A percentile compares a stretch with the other conserved stretches of the same genome.
These are phyloP conservation scores for Penicillium expansum DNA, from an alignment of 2,329 filamentous ascomycete genomes.

Conservation along the genomic window DNA sequence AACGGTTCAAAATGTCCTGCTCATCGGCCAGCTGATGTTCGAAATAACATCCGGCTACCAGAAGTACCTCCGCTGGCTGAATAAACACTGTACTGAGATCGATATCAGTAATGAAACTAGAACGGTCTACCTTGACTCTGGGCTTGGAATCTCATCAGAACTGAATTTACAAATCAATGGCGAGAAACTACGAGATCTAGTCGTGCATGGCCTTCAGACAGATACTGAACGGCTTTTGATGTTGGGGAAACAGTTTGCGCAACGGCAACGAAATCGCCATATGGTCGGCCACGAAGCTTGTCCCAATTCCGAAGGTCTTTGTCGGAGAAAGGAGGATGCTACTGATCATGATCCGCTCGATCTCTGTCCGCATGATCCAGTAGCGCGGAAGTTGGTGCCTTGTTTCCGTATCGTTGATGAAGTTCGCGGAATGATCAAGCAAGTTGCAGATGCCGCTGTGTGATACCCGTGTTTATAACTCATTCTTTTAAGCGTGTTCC, in stretches of 20 bases:
- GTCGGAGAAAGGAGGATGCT: conserved; percentile 23
- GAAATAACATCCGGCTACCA: conserved; percentile 28
- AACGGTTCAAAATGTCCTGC: conserved; percentile 30
- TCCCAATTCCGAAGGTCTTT: conserved; percentile 24
- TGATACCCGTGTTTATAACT: conserved; percentile 26
- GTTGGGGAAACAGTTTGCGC: conserved; percentile 24
- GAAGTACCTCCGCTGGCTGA: conserved; percentile 28
- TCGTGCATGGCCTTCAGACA: conserved; percentile 14
- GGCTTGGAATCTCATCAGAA: conserved; percentile 6
- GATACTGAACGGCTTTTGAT: conserved; percentile 20
- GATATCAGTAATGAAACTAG: conserved; percentile 6
- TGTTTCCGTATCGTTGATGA: conserved; percentile 33
- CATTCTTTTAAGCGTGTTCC: not conserved
- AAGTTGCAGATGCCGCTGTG: conserved; percentile 21
- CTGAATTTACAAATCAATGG: conserved; percentile 16
- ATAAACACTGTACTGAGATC: conserved; percentile 18
- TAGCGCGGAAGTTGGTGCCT: conserved; percentile 24
- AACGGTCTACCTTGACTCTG: conserved; percentile 13
- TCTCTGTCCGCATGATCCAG: conserved; percentile 26
- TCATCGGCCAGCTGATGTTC: conserved; percentile 28
- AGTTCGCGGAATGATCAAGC: conserved; percentile 25
- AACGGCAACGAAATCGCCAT: conserved; percentile 29
- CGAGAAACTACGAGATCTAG: conserved; percentile 10
- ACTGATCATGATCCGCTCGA: conserved; percentile 27
- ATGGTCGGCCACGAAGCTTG: conserved; percentile 29